Base-by-base conservation (phyloP, 768 basidiomycete species). In the Auricularia heimuer region DNA sequence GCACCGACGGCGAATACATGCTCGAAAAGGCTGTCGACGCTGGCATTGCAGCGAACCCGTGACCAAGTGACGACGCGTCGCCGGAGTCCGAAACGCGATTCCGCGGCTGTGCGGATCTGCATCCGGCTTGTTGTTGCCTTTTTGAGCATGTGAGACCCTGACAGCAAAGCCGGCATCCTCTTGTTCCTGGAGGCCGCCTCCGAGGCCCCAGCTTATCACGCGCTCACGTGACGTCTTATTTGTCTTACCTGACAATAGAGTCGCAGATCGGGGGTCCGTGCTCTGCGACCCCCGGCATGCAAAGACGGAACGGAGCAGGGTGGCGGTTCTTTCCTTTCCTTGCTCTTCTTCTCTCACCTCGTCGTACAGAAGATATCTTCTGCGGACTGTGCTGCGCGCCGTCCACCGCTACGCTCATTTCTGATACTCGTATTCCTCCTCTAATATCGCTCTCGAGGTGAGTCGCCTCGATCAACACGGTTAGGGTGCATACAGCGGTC, bases 381-480 rank as follows among this genome's bases (percentile, higher is more conserved):
- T 60, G 29, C 34, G 56, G 56, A 60, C 56, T 60, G 56, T 60
- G 56, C 56, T 60, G 56, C 24, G 56, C 56, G 34, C 56, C 29
- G 56, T 60, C 56, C 34, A 29, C 24, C 47, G 18, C 47, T 51
- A 16, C 47, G 47, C 56, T 60, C 56, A 14, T 60, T 60, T 60
- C 11, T 60, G 8, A 10, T 10, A 33, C 24, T 14, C 10, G 56
- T 33, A 60, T 24, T 60, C 33, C 56, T 29, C 34, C 56, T 34
- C 24, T 60, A 60, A 29, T 35, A n/a, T 34, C 56, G 14, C n/a
- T 29, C 54, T 54, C 54, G 54, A 42, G 39, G 39, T 42, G 39
- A 7, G 39, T 14, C 12, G 39, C 8, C 8, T 42, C 39, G 29
- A 29, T 14, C 39, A 14, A 42, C 12, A 7, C 8, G 8, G 39